A percentile compares a stretch with the other conserved stretches of the same genome.
phyloP scores from a whole-genome alignment of 2,329 filamentous ascomycete genomes.

The Botryotinia globosa region DNA sequence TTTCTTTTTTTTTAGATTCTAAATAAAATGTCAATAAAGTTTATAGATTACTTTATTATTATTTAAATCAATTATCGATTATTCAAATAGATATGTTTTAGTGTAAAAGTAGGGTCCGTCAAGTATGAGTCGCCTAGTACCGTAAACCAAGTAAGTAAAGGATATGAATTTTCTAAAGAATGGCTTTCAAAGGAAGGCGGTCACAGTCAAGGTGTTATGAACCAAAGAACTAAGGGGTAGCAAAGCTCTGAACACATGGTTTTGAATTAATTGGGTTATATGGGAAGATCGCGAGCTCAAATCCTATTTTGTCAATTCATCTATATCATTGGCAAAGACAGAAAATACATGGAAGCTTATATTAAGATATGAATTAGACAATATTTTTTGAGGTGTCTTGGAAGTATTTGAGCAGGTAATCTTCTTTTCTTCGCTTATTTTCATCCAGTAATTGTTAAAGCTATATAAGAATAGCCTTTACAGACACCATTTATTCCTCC shows the following conservation, averaged over 20 bases:
- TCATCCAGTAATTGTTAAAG: not conserved
- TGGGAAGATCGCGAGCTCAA: fast-evolving
- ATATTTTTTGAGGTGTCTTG: not conserved
- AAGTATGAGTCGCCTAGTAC: no score
- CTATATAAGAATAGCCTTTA: not conserved
- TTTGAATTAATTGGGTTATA: not conserved
- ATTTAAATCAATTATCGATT: no score
- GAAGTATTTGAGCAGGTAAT: not conserved
- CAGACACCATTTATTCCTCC: fast-evolving
- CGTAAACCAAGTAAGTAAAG: no score
- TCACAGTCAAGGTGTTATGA: not conserved
- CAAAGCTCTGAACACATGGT: no score
- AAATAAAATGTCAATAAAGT: no score
- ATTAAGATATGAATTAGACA: not conserved
- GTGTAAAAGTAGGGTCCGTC: no score
- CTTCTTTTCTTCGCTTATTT: not conserved
- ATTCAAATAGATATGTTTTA: no score
- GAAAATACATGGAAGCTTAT: not conserved
- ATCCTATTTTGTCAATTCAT: not conserved
- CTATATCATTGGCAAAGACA: no score
- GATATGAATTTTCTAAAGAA: no score
- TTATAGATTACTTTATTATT: no score
- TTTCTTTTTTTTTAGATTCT: no score
- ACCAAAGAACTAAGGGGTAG: not conserved
- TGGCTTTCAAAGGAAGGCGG: fast-evolving